Base-by-base conservation (phyloP, 2,329 filamentous ascomycete species). In the Chrysoporthe austroafricana region DNA sequence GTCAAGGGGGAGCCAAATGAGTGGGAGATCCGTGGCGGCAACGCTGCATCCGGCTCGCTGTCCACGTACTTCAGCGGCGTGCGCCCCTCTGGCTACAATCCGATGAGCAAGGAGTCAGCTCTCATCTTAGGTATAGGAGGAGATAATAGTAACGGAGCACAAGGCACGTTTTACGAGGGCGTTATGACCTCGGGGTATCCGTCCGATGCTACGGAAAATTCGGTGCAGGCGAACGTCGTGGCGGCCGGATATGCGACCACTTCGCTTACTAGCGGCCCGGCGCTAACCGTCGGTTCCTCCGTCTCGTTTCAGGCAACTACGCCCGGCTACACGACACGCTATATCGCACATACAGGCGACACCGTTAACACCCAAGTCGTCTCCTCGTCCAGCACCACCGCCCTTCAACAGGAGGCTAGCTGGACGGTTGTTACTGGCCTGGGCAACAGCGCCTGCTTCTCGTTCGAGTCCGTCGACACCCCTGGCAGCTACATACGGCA, bases 81-180 rank as follows among this genome's bases (percentile, higher is more conserved):
- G 1, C 85, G 88, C 3, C 88, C 88, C 4, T 80, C 66, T 7
- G 87, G 86, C 11, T 90, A 90, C 77, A 85, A 88, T 74, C 82
- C 84, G 0, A 91, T 90, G 88, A 79, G 73, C 70, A 89, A 90
- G 71, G 88, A 91, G 73, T 88, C 88, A 14, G 84, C 88, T 66
- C 88, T 91, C 57, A 83, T 90, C 67, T 85, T 90, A n/a, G 88
- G 88, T n/a, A 89, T 90, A 64, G 88, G 88, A n/a, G 88, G 88
- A 8, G 88, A 90, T 72, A 91, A 88, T 77, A 88, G 85, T 73
- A 78, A 80, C 71, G 73, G 84, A 59, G 88, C 81, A 0, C 85
- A 89, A 73, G 88, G 88, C 36, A 90, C 87, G 0, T 88, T 88
- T 73, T 88, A 90, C 75, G 88, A 90, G 76, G 88, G 88, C 34